A percentile compares a stretch with the other conserved stretches of the same genome.
These are phyloP conservation scores for Tetrahymena malaccensis DNA, from an alignment of 73 alveolate species.

Conservation along the genomic window DNA sequence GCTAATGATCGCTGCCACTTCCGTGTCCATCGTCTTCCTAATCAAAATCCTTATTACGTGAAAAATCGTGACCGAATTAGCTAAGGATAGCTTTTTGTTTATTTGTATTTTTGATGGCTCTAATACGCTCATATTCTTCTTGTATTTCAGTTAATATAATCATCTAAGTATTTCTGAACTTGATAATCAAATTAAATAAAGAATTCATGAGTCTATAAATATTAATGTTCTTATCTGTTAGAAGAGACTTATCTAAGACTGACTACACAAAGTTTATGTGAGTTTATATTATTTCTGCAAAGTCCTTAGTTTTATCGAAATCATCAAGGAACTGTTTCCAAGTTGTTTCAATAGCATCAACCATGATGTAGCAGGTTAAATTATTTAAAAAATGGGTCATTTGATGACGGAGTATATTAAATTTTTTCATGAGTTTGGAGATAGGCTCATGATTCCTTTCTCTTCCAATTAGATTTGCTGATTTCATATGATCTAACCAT, in stretches of 20 bases:
- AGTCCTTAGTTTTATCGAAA: slow-evolving; percentile 64
- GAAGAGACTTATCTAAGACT: slow-evolving; percentile 72
- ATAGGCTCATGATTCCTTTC: slow-evolving; percentile 57
- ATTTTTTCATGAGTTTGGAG: slow-evolving; percentile 35
- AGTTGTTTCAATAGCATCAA: slow-evolving; percentile 87
- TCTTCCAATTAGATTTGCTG: slow-evolving; percentile 43
- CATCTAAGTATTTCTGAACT: slow-evolving; percentile 67
- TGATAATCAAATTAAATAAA: slow-evolving; percentile 70
- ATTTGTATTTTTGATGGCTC: slow-evolving; percentile 18
- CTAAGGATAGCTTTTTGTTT: background rate
- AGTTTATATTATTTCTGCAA: slow-evolving; percentile 67
- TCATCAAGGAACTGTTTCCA: slow-evolving; percentile 83
- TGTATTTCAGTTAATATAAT: slow-evolving; percentile 59
- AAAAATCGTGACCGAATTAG: background rate
- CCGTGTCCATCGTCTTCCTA: background rate
- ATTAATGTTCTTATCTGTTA: slow-evolving; percentile 60
- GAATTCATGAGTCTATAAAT: slow-evolving; percentile 53
- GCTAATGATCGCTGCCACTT: background rate
- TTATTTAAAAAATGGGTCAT: slow-evolving; percentile 85
- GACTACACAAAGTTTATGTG: slow-evolving; percentile 68
- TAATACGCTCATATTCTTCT: slow-evolving; percentile 35
- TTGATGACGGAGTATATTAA: slow-evolving; percentile 58
- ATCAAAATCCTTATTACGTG: background rate
- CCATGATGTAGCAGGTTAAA: slow-evolving; percentile 82
- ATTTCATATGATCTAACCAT: slow-evolving; percentile 66